Conservation (phyloP, 306 rosid genomes). For the Citrullus mucosospermus region DNA sequence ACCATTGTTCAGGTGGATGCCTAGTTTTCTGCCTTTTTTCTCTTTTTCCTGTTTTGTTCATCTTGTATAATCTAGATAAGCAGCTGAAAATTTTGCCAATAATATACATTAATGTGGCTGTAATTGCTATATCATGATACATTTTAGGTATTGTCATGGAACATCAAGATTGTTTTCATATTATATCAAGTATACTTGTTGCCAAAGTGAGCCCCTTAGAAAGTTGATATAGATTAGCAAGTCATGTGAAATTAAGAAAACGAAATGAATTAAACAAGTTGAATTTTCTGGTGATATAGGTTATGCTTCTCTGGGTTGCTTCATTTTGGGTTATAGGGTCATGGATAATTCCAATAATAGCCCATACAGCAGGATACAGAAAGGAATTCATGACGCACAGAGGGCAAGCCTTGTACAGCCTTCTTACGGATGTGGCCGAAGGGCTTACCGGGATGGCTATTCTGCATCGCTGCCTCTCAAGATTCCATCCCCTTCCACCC, state of each 20-base stretch:
- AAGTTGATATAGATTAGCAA: background rate
- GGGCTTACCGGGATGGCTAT: constrained; percentile 79
- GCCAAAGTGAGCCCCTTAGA: background rate
- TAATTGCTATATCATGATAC: background rate
- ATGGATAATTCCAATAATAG: constrained; percentile 81
- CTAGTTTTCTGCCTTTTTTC: background rate
- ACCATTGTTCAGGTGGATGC: constrained; percentile 72
- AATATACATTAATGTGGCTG: background rate
- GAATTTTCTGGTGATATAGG: constrained; percentile 36
- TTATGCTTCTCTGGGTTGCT: constrained; percentile 87
- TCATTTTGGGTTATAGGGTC: constrained; percentile 95
- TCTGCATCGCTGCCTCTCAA: constrained; percentile 66
- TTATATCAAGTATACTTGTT: background rate
- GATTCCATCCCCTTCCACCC: constrained; percentile 76
- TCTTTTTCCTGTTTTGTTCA: background rate
- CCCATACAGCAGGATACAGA: constrained; percentile 62
- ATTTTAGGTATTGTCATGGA: background rate
- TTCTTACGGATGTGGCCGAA: constrained; percentile 76
- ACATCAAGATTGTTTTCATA: background rate
- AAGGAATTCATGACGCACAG: constrained; percentile 66
- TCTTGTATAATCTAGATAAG: background rate
- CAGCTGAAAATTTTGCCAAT: background rate
- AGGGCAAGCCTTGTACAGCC: constrained; percentile 86
- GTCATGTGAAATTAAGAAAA: background rate
- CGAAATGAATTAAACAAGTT: background rate